Percentiles rank a stretch among this genome's conserved stretches.
phyloP scores from a whole-genome alignment of 495 filamentous ascomycete species.

The Daldinia caldariorum region DNA sequence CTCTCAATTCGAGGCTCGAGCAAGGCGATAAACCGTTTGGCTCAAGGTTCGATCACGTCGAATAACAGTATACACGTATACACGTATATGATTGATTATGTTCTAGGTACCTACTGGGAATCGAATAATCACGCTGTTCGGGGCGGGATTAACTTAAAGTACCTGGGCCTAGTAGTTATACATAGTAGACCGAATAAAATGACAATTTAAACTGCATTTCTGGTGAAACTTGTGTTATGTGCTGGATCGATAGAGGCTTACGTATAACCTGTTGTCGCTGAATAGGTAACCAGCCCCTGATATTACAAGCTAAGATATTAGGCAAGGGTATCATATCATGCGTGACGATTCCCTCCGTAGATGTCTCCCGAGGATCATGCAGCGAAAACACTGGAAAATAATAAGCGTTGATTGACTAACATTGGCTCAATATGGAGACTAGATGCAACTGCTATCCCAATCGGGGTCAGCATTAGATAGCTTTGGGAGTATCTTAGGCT shows the following conservation, averaged over 20 bases:
- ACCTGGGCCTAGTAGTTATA: background rate
- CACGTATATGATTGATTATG: no score
- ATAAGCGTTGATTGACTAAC: background rate
- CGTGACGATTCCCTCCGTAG: conserved; percentile 40
- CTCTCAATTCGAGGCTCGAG: background rate
- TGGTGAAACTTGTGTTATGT: no score
- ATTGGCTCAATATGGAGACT: background rate
- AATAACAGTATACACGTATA: no score
- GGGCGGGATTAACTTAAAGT: background rate
- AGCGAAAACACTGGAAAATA: background rate
- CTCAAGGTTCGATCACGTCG: no score
- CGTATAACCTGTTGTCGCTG: no score
- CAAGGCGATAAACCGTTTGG: no score
- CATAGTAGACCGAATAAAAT: no score
- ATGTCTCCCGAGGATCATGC: conserved; percentile 32
- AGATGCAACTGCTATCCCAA: background rate
- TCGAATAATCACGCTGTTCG: no score
- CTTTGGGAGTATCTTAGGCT: background rate
- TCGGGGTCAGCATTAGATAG: background rate
- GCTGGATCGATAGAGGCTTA: no score
- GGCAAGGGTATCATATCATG: conserved; percentile 37
- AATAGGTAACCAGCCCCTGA: no score
- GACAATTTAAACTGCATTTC: no score
- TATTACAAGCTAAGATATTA: background rate
- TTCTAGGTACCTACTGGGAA: no score